These are phyloP conservation scores for Penstemon newberryi DNA, from an alignment of 257 asterid species.

Conservation along the genomic window DNA sequence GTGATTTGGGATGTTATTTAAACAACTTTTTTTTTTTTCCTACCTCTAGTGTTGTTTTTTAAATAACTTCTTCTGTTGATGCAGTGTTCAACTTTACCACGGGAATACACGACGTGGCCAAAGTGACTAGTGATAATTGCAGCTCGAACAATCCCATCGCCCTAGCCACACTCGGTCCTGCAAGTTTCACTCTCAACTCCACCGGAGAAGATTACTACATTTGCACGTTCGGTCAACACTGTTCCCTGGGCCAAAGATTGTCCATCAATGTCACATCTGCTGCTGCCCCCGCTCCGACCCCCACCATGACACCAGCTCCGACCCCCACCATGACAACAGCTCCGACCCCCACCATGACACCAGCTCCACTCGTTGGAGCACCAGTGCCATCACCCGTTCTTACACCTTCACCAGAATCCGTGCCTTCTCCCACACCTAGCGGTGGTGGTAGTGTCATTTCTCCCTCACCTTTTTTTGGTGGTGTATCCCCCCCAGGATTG, in stretches of 20 bases:
- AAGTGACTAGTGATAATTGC: conserved; percentile 54
- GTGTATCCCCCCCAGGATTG: background rate
- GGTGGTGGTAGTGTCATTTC: conserved; percentile 27
- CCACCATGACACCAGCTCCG: conserved; percentile 6
- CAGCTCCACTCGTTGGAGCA: conserved; percentile 18
- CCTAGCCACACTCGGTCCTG: conserved; percentile 45
- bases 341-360: conserved; percentile 17
- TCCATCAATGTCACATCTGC: conserved; percentile 50
- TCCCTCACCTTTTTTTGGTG: conserved; percentile 25
- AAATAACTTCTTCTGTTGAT: background rate
- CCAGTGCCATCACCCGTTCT: conserved; percentile 6
- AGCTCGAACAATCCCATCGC: conserved; percentile 37
- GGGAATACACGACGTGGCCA: conserved; percentile 56
- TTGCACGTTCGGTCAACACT: conserved; percentile 59
- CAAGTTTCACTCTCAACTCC: conserved; percentile 48
- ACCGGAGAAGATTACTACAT: conserved; percentile 50
- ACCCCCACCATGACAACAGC: conserved; percentile 25
- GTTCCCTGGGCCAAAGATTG: conserved; percentile 60
- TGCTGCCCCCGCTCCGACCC: conserved; percentile 38
- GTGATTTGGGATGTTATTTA: no score
- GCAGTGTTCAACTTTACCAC: conserved; percentile 69
- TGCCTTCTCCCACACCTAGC: conserved; percentile 29
- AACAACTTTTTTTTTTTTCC: background rate
- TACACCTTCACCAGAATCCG: background rate
- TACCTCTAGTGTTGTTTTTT: background rate